These are phyloP conservation scores for Blastobotrys illinoisensis DNA, from an alignment of 1,139 yeast genomes.

Conservation along the genomic window DNA sequence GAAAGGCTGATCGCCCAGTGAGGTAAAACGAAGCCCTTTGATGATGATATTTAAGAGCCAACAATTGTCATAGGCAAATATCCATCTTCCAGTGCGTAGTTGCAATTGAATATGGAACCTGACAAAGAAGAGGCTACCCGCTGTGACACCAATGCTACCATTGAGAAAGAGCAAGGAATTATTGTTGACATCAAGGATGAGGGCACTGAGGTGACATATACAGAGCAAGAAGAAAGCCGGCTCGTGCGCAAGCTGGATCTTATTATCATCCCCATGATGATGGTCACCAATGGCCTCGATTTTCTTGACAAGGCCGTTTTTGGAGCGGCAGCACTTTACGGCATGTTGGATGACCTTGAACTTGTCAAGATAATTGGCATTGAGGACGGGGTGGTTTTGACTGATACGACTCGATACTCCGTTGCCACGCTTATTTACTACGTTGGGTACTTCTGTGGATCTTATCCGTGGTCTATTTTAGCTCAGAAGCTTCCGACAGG, in stretches of 20 bases:
- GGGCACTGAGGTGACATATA: background rate
- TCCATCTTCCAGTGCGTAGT: background rate
- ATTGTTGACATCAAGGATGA: background rate
- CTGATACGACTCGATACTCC: constrained; percentile 39
- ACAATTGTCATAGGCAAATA: background rate
- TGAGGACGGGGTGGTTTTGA: constrained; percentile 34
- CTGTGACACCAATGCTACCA: background rate
- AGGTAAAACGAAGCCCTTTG: background rate
- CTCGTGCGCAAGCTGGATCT: constrained; percentile 9
- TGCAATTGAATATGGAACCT: constrained; percentile 24
- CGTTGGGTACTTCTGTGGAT: constrained; percentile 42
- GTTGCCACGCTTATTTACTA: constrained; percentile 44
- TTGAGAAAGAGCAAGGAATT: background rate
- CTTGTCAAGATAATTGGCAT: constrained; percentile 21
- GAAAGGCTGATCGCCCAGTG: background rate
- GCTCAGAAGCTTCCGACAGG: constrained; percentile 50
- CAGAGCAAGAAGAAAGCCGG: constrained; percentile 7
- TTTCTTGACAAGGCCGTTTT: constrained; percentile 33
- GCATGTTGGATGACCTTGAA: constrained; percentile 8
- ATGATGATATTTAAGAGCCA: background rate
- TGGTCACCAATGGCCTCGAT: constrained; percentile 11
- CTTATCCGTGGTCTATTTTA: constrained; percentile 41
- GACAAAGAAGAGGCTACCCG: background rate
- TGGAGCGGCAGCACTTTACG: constrained; percentile 7
- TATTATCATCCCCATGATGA: constrained; percentile 12